These are phyloP conservation scores for Wickerhamomyces bovis DNA, from an alignment of 805 yeast species.

Conservation along the genomic window DNA sequence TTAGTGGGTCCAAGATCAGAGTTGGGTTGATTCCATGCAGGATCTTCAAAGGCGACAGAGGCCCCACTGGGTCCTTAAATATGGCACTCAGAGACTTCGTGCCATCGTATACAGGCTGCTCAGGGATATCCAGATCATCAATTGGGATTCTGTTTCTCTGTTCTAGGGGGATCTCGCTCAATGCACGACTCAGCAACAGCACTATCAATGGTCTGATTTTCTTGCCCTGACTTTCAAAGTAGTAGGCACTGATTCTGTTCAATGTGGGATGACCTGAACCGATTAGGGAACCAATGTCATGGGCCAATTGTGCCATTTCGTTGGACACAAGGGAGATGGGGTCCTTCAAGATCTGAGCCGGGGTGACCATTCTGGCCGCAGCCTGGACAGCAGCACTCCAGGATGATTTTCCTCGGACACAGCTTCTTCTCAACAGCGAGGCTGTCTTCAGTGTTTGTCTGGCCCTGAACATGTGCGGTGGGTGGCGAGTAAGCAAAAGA, in stretches of 20 bases:
- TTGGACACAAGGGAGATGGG: constrained; percentile 88
- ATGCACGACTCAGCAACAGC: constrained; percentile 72
- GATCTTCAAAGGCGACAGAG: constrained; percentile 74
- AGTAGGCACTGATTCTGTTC: constrained; percentile 88
- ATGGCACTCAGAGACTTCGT: constrained; percentile 48
- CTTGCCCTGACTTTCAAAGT: constrained; percentile 94
- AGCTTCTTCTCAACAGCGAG: neutral
- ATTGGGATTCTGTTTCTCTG: constrained; percentile 59
- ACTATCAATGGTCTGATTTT: constrained; percentile 91
- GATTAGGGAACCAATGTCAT: constrained; percentile 76
- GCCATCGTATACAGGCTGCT: constrained; percentile 56
- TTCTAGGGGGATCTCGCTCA: constrained; percentile 63
- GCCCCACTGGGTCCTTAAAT: constrained; percentile 42
- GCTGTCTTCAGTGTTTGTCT: neutral
- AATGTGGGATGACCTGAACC: constrained; percentile 94
- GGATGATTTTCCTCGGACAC: constrained; percentile 24
- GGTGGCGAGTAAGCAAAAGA: neutral
- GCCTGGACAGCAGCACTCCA: constrained; percentile 57
- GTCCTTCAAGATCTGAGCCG: constrained; percentile 53
- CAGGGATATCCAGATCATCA: constrained; percentile 60
- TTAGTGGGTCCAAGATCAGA: constrained; percentile 74
- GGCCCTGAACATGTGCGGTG: neutral
- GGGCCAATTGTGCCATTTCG: constrained; percentile 87
- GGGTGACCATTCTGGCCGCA: constrained; percentile 71
- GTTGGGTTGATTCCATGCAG: constrained; percentile 89